These are phyloP conservation scores for Eustoma russellianum DNA, from an alignment of 257 asterid genomes.

Conservation along the genomic window DNA sequence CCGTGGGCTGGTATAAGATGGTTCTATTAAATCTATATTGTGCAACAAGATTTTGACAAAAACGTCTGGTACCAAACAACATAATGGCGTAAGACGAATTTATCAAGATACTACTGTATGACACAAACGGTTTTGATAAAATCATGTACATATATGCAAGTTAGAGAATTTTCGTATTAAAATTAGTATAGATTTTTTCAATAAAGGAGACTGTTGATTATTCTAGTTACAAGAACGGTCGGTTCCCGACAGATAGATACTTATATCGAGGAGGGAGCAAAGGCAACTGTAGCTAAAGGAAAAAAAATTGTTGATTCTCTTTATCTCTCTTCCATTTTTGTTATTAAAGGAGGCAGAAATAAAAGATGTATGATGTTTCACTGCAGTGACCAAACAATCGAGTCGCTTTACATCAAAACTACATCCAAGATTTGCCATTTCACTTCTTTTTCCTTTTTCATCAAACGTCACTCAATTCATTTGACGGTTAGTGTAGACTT, in stretches of 20 bases:
- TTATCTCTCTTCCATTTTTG: slow-evolving; percentile 30
- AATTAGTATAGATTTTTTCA: too few species aligned
- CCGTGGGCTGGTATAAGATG: too few species aligned
- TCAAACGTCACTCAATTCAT: slow-evolving; percentile 9
- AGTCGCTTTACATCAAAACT: slow-evolving; percentile 28
- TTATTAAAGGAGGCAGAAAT: slow-evolving; percentile 20
- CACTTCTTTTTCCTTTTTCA: too few species aligned
- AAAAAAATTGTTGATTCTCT: slow-evolving; percentile 8
- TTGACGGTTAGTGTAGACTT: slow-evolving; percentile 5
- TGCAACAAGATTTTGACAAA: too few species aligned
- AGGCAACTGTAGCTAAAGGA: slow-evolving; percentile 22
- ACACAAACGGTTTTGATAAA: too few species aligned
- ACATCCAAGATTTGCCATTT: slow-evolving; percentile 3
- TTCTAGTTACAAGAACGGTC: slow-evolving; percentile 23
- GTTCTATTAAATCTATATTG: too few species aligned
- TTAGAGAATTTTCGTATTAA: slow-evolving; percentile 35
- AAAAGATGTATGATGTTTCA: slow-evolving; percentile 26
- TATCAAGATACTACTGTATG: too few species aligned
- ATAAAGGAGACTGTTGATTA: slow-evolving; percentile 2
- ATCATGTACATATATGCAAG: slow-evolving; percentile 27
- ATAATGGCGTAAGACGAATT: too few species aligned
- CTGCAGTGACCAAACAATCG: slow-evolving; percentile 27
- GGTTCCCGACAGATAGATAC: slow-evolving; percentile 27
- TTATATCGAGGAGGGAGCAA: slow-evolving; percentile 17
- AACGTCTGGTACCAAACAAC: too few species aligned